Percentiles rank a stretch among this genome's conserved stretches.
Conservation (phyloP, 2,329 filamentous ascomycete species). For the Sarocladium kiliense region DNA sequence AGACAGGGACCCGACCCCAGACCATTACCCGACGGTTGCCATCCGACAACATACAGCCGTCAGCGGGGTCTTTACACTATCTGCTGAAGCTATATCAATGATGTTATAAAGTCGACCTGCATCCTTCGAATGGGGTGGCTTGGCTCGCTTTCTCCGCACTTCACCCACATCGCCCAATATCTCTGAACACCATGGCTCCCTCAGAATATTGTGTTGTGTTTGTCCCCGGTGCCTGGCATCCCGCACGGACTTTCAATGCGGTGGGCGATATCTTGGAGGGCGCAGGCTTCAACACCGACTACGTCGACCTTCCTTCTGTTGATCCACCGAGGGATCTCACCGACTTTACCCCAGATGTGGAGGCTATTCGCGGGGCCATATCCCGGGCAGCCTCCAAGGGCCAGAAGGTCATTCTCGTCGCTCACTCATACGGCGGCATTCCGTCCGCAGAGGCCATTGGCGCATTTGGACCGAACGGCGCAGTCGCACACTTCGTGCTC, state of each 20-base stretch:
- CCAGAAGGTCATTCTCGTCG: slow-evolving; percentile 1
- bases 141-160: too few species aligned
- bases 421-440: neutral
- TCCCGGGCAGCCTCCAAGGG: neutral
- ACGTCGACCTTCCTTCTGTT: neutral
- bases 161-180: too few species aligned
- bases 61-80: too few species aligned
- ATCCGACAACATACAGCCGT: too few species aligned
- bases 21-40: too few species aligned
- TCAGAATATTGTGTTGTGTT: neutral
- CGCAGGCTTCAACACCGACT: neutral
- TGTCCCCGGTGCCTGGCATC: neutral
- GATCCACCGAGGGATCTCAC: neutral
- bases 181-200: neutral
- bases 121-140: too few species aligned
- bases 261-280: neutral
- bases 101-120: too few species aligned
- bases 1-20: too few species aligned
- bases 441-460: neutral
- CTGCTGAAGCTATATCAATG: too few species aligned
- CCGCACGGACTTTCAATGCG: neutral
- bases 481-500: neutral
- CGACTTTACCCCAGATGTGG: neutral
- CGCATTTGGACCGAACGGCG: neutral
- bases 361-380: neutral